Base-by-base conservation (phyloP, 768 basidiomycete species). In the Leccinellum rugosiceps region DNA sequence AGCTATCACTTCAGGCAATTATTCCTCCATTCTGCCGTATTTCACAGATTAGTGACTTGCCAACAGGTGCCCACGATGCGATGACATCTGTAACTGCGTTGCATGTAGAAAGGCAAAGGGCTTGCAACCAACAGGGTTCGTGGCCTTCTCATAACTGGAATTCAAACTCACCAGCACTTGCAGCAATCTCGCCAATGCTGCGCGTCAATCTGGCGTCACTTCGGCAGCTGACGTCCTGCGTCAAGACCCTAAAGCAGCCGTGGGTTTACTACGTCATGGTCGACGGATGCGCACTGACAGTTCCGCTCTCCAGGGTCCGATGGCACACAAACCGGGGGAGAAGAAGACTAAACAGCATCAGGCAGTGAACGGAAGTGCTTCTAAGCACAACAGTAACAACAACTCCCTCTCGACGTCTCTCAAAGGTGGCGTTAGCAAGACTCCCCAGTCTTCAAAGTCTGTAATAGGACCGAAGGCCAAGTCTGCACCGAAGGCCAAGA, bases 31-130 rank as follows among this genome's bases (percentile, higher is more conserved):
- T 30, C 52, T 54, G 26, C 46, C 34, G 34, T 45, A 58, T 53
- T 54, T 41, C 49, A 52, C 38, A 53, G 57, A 62, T 62, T 62
- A 47, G 55, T 57, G 21, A 55, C 62, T 57, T 50, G 51, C 48
- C 51, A 45, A 26, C 60, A 91, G 88, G 67, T 92, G 90, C 61
- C 87, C 87, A 4, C 80, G 78, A 62, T 92, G 90, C 58, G 74
- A 79, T 51, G 83, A 80, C 61, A 72, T 77, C 10, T 92, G 90
- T 71, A 88, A 84, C 67, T 92, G 90, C 60, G 75, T 78, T 43
- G 69, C 67, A 4, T 92, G 90, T 71, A 79, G 83, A 56, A 88
- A 85, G 69, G 74, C 79, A 15, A 77, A 83, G 66, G 87, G 87
- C 21, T 72, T 86, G 30, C 77, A 78, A 52, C 78, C 85, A 0